These are phyloP conservation scores for Mycena crocata DNA, from an alignment of 768 basidiomycete species.

Conservation along the genomic window DNA sequence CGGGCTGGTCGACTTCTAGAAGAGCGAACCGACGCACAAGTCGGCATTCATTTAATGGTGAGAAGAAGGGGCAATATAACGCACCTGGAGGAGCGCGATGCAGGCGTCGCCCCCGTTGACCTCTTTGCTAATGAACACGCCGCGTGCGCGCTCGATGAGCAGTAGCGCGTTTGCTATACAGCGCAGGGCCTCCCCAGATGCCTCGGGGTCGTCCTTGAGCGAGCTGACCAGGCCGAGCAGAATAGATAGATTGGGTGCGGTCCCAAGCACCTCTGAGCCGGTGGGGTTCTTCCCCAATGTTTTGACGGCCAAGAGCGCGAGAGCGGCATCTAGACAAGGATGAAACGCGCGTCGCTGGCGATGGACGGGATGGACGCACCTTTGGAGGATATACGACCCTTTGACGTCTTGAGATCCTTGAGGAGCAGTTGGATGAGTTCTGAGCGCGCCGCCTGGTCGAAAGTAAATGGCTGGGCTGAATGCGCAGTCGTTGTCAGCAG, in stretches of 20 bases:
- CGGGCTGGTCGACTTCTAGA: slow-evolving; percentile 68
- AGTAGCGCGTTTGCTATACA: slow-evolving; percentile 86
- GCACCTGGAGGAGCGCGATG: slow-evolving; percentile 70
- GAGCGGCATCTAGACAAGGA: slow-evolving; percentile 66
- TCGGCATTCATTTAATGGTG: slow-evolving; percentile 16
- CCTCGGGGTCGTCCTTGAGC: slow-evolving; percentile 69
- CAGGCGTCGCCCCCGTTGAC: slow-evolving; percentile 74
- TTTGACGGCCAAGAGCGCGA: slow-evolving; percentile 79
- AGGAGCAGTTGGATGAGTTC: slow-evolving; percentile 70
- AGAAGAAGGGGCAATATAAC: slow-evolving; percentile 27
- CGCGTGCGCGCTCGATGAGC: slow-evolving; percentile 71
- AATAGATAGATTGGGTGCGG: slow-evolving; percentile 64
- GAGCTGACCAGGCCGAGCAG: slow-evolving; percentile 64
- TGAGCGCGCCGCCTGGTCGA: slow-evolving; percentile 60
- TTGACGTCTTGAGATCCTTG: slow-evolving; percentile 65
- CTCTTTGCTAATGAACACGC: slow-evolving; percentile 64
- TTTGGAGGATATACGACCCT: slow-evolving; percentile 63
- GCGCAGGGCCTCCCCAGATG: slow-evolving; percentile 76
- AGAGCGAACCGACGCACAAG: slow-evolving; percentile 21
- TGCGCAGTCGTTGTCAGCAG: neutral
- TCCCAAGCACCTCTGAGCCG: slow-evolving; percentile 72
- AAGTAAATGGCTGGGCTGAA: slow-evolving; percentile 53
- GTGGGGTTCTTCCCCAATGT: slow-evolving; percentile 76
- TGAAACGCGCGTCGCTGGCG: slow-evolving; percentile 19
- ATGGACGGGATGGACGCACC: slow-evolving; percentile 49